Evolutionary conservation across 495 filamentous ascomycete species (phyloP), one percentile per base, ranked within the genome.

Genomic region (Tuber melanosporum): DNA sequence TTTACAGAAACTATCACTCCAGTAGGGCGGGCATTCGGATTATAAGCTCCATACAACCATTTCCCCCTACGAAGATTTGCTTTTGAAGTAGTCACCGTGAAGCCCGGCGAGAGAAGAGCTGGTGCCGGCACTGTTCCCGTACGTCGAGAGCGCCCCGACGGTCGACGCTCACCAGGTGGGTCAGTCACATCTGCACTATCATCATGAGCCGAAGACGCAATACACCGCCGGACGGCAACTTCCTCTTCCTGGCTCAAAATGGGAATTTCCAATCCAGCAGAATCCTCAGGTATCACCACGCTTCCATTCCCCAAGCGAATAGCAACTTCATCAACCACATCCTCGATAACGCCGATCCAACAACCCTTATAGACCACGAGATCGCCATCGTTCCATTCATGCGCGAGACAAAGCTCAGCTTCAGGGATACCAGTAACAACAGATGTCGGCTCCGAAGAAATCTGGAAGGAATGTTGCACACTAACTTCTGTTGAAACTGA

Each of bases 1-100:
- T 85, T 84, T 14, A 86, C 85, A 36, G 86, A 85, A 36, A 90
- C 85, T 6, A 91, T 86, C n/a, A 84, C 86, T 52, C 86, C 89
- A 26, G 82, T 80, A 3, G 87, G 84, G 9, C 78, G 71, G 15
- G 86, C 81, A 45, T 85, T 75, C 81, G 81, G 85, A 76, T 87
- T 83, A 75, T 88, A 90, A 66, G 84, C 82, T 2, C 87, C 88
- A 71, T 84, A 86, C 73, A 84, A 83, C 87, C 88, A 89, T 46
- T 84, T 79, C 0, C 88, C 88, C 72, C 84, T 80, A 52, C 85
- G 83, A 70, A 91, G 76, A 76, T 89, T 88, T 19, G 83, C 86
- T 62, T 87, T 86, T 73, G 85, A 85, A 0, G 88, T 89, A 47
- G 82, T 79, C 17, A 87, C 86, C 66, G 83, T 84, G 76, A 89